Evolutionary conservation across 2,329 filamentous ascomycete species (phyloP).

Genomic region (Aspergillus pseudoterreus): DNA sequence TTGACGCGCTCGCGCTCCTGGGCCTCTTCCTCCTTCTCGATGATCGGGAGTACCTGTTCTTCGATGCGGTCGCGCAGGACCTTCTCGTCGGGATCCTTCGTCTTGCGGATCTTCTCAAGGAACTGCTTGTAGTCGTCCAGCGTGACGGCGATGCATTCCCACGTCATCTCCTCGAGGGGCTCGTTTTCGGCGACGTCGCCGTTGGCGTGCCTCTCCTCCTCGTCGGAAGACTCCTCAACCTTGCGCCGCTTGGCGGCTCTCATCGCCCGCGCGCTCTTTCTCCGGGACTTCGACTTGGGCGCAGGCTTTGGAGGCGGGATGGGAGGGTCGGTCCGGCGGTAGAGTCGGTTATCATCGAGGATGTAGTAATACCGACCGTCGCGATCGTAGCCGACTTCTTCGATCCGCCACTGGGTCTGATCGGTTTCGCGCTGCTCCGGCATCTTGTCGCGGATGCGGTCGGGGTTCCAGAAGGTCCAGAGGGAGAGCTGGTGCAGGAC

Average conservation of each 20-base stretch:
- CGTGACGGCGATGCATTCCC: conserved; percentile 87
- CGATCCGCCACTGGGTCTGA: conserved; percentile 65
- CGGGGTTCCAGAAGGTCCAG: conserved; percentile 84
- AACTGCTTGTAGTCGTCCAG: conserved; percentile 72
- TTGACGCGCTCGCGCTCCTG: conserved; percentile 68
- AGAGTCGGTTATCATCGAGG: conserved; percentile 89
- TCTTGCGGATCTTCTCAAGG: conserved; percentile 67
- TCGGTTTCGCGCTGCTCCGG: conserved; percentile 75
- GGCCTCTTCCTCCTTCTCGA: conserved; percentile 70
- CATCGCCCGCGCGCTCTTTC: conserved; percentile 60
- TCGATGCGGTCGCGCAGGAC: conserved; percentile 67
- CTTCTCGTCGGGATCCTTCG: conserved; percentile 81
- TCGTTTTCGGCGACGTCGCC: conserved; percentile 47
- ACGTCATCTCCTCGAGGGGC: conserved; percentile 71
- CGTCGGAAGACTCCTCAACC: conserved; percentile 39
- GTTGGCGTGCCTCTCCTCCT: conserved; percentile 40
- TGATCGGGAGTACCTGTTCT: conserved; percentile 75
- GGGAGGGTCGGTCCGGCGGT: conserved; percentile 76
- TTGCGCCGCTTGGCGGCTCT: conserved; percentile 72
- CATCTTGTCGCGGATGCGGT: conserved; percentile 82
- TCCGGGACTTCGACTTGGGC: conserved; percentile 61
- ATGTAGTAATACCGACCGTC: conserved; percentile 85
- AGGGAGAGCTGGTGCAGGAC: conserved; percentile 84
- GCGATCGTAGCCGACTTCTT: conserved; percentile 70
- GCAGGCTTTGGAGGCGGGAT: conserved; percentile 48